phyloP scores from a whole-genome alignment of 805 yeast genomes.

The Cyberlindnera saturnus region DNA sequence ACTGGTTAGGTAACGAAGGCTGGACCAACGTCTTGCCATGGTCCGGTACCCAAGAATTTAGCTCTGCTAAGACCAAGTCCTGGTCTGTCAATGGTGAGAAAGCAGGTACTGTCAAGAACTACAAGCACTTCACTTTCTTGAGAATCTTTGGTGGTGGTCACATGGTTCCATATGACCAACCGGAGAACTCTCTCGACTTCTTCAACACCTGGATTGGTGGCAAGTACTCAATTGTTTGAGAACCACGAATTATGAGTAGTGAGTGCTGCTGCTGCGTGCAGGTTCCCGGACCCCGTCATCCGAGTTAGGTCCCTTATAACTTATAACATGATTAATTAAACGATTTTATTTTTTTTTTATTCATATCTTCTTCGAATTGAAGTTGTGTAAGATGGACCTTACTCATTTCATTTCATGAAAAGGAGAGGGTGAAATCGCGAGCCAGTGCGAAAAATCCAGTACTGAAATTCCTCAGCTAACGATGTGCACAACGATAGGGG shows the following conservation, averaged over 20 bases:
- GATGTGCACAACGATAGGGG: neutral
- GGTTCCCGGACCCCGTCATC: too few relatives aligned
- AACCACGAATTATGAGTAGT: neutral
- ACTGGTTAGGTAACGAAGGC: conserved; percentile 91
- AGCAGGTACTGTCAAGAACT: conserved; percentile 66
- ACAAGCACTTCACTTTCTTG: conserved; percentile 69
- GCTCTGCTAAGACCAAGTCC: conserved; percentile 34
- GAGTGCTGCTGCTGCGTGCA: too few relatives aligned
- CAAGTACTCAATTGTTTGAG: conserved; percentile 34
- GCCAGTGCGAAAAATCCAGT: too few relatives aligned
- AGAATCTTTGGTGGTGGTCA: conserved; percentile 90
- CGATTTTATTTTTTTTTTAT: neutral
- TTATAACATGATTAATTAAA: too few relatives aligned
- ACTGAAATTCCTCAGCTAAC: too few relatives aligned
- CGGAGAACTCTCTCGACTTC: conserved; percentile 71
- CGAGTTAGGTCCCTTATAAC: too few relatives aligned
- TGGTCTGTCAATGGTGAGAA: conserved; percentile 44
- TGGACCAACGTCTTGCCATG: conserved; percentile 77
- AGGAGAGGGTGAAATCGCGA: neutral
- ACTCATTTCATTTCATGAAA: neutral
- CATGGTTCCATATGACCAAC: conserved; percentile 93
- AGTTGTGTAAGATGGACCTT: neutral
- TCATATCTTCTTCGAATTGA: neutral
- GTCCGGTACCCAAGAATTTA: conserved; percentile 51
- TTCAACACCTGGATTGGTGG: conserved; percentile 81